These are phyloP conservation scores for Kwoniella dendrophila DNA, from an alignment of 768 basidiomycete species.

Conservation along the genomic window DNA sequence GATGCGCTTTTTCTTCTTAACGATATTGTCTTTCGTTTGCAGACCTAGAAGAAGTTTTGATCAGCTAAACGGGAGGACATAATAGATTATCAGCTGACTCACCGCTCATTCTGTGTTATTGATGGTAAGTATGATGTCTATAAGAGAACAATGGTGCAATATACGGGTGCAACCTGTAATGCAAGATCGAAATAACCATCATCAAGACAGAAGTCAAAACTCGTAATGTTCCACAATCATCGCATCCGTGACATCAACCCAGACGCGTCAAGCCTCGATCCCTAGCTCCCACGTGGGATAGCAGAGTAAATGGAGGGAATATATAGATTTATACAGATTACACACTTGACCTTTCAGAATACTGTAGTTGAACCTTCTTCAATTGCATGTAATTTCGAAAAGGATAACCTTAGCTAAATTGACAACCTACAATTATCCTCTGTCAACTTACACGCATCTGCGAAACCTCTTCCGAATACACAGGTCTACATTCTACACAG, in stretches of 20 bases:
- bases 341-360: no score
- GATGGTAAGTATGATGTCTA: background rate
- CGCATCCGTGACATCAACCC: conserved; percentile 14
- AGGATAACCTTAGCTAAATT: no score
- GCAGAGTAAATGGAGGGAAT: background rate
- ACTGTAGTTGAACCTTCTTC: no score
- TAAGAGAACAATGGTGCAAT: background rate
- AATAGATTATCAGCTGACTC: conserved; percentile 3
- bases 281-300: background rate
- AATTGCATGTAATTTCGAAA: no score
- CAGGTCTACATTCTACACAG: no score
- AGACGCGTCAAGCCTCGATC: conserved; percentile 21
- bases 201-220: background rate
- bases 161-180: no score
- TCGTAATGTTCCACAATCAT: background rate
- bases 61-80: background rate
- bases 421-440: no score
- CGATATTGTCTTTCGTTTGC: conserved; percentile 21
- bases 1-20: conserved; percentile 40
- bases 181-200: background rate
- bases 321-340: background rate
- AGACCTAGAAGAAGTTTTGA: conserved; percentile 22
- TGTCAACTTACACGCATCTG: no score
- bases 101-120: conserved; percentile 34
- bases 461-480: no score